Evolutionary conservation across 179 eudicot genomes (phyloP).

Genomic region (Camellia oleifera): DNA sequence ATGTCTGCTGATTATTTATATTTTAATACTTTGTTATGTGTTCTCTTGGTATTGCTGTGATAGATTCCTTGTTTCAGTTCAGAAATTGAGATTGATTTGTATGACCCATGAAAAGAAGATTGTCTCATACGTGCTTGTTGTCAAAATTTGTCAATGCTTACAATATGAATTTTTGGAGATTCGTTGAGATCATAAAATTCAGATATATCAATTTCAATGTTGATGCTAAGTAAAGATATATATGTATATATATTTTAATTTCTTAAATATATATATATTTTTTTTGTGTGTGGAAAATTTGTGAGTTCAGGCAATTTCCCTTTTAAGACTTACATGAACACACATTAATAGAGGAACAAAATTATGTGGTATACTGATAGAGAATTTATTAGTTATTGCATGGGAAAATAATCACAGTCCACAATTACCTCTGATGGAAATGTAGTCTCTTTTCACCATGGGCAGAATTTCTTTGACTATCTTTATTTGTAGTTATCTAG

Average conservation of each 20-base stretch:
- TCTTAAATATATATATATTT: too few species aligned
- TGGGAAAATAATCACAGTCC: not conserved
- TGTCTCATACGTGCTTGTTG: not conserved
- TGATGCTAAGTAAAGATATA: not conserved
- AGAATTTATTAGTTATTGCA: not conserved
- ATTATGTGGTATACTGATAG: too few species aligned
- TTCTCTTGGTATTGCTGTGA: not conserved
- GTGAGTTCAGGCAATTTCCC: not conserved
- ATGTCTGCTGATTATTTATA: constrained; percentile 13
- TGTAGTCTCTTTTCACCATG: not conserved
- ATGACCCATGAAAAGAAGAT: constrained; percentile 5
- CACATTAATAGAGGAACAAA: not conserved
- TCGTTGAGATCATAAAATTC: not conserved
- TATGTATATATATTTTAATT: not conserved
- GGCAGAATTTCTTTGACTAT: not conserved
- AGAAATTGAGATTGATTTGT: not conserved
- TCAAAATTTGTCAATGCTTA: not conserved
- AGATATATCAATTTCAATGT: not conserved
- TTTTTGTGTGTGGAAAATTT: too few species aligned
- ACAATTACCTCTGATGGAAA: not conserved
- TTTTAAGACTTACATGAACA: not conserved
- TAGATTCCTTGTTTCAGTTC: not conserved
- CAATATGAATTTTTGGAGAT: not conserved
- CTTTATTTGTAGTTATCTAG: not conserved
- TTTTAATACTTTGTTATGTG: not conserved